Evolutionary conservation across 768 basidiomycete species (phyloP), one percentile per base, ranked within the genome.

Genomic region (Hebeloma cylindrosporum): DNA sequence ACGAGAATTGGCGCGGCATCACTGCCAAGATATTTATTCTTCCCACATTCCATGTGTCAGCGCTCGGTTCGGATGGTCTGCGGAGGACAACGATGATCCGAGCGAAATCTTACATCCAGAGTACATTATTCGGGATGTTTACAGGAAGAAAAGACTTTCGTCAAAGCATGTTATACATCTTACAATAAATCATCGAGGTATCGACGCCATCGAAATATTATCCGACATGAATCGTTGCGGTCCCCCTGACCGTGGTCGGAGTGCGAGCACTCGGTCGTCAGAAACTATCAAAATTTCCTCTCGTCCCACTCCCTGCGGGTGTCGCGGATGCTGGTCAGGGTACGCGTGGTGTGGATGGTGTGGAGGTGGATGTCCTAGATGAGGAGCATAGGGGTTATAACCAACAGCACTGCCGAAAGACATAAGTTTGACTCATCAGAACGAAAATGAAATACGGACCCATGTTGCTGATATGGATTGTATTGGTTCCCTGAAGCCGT

Each of bases 241-340:
- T 31, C 36, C 30, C 23, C 62, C 63, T 11, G 68, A 61, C 45
- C 72, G 65, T 50, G 84, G 69, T 36, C 83, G 79, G 42, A 93
- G 64, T 31, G 83, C 77, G 59, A 92, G 68, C 47, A 93, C 82
- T 25, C 86, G 80, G 65, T 95, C 93, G 54, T 94, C 93, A 3
- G 88, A 91, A 26, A 91, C 87, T 65, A 94, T 82, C 50, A 95
- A 69, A 60, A 96, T 91, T 65, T 96, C 92, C 48, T 90, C 86
- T 20, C 87, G 76, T 9, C 76, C 82, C 8, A 73, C 69, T 25
- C 71, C 67, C 56, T 80, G 77, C 31, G 70, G 69, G 48, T 74
- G 64, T 29, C 72, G 66, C n/a, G 65, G 58, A 44, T 72, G 71
- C 33, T 70, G 71, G 50, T 70, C 69, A 7, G 74, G 68, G 48